Evolutionary conservation across 2,329 filamentous ascomycete genomes (phyloP), one percentile per base, ranked within the genome.

Genomic region (Endoconidiophora polonica): DNA sequence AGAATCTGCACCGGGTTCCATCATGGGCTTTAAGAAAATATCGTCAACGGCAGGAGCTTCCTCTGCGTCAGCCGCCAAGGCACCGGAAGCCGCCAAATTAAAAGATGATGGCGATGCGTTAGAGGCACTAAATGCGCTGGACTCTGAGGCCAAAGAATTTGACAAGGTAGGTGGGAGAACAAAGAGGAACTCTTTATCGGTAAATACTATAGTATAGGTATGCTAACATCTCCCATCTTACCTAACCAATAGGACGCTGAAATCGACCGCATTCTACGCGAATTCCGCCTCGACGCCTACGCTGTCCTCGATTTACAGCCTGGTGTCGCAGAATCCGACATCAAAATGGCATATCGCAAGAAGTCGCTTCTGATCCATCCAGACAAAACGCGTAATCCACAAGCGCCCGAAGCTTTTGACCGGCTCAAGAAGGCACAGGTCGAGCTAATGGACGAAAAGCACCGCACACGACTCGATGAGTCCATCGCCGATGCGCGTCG

Each of bases 341-440:
- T 98, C 72, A 96, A 95, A 68, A 71, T 81, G 58, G 77, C 77
- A 57, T 98, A 96, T 69, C 88, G 91, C 71, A 88, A 86, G 60
- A 96, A 95, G 66, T 98, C 91, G n/a, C 81, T 98, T 52, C 79
- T 98, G 45, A 96, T 98, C 69, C 91, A 98, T 70, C 91, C 91
- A 5, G 91, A 98, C 71, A 98, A 98, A 66, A 95, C 91, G 51
- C 80, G 80, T 60, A 96, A 98, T 62, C 82, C 86, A 0, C 76
- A 73, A 45, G 91, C 91, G 0, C 90, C 91, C 3, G 91, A 96
- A 59, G 91, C 91, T 56, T 98, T 98, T 62, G 91, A 98, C 66
- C 81, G 90, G 7, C 75, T 98, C 24, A 94, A 94, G 61, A 95
- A 96, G 66, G 91, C 91, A 0, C 87, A 96, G 62, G 83, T 80